Conservation (phyloP, 352 stramenopile genomes). For the Peronosclerospora sorghi region DNA sequence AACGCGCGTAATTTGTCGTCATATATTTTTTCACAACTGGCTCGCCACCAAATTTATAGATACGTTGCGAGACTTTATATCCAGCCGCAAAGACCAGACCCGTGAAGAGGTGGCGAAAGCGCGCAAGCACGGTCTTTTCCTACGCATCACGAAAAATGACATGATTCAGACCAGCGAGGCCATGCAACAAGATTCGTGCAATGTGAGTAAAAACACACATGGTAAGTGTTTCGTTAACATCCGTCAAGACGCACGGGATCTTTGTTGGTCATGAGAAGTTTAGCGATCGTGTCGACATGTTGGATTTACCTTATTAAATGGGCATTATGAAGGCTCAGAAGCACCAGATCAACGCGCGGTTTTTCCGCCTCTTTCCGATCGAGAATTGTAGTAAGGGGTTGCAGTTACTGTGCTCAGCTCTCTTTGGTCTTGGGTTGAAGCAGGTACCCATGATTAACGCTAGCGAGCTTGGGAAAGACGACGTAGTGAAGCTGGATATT, state of each 20-base stretch:
- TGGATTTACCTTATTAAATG: constrained; percentile 93
- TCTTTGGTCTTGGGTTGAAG: constrained; percentile 88
- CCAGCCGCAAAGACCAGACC: constrained; percentile 88
- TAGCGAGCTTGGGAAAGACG: constrained; percentile 83
- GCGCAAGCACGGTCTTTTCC: too few species aligned
- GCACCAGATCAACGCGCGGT: constrained; percentile 64
- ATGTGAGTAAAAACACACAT: background rate
- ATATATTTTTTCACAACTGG: constrained; percentile 90
- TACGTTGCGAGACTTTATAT: constrained; percentile 94
- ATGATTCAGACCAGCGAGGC: constrained; percentile 42
- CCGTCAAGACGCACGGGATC: constrained; percentile 31
- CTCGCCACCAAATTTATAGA: constrained; percentile 96
- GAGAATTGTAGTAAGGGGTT: constrained; percentile 87
- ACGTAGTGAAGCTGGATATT: constrained; percentile 86
- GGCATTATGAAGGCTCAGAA: constrained; percentile 68
- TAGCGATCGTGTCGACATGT: constrained; percentile 85
- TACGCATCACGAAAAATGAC: constrained; percentile 86
- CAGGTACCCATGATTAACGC: constrained; percentile 57
- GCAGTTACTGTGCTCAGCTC: constrained; percentile 68
- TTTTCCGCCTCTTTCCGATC: constrained; percentile 84
- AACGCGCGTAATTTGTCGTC: constrained; percentile 76
- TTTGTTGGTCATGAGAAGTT: constrained; percentile 91
- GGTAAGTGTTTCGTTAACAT: too few species aligned
- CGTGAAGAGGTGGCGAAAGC: constrained; percentile 85
- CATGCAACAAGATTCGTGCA: constrained; percentile 19